Percentiles rank a stretch among this genome's conserved stretches.
Conservation (phyloP, 352 stramenopile genomes). For the Phytophthora capsici region DNA sequence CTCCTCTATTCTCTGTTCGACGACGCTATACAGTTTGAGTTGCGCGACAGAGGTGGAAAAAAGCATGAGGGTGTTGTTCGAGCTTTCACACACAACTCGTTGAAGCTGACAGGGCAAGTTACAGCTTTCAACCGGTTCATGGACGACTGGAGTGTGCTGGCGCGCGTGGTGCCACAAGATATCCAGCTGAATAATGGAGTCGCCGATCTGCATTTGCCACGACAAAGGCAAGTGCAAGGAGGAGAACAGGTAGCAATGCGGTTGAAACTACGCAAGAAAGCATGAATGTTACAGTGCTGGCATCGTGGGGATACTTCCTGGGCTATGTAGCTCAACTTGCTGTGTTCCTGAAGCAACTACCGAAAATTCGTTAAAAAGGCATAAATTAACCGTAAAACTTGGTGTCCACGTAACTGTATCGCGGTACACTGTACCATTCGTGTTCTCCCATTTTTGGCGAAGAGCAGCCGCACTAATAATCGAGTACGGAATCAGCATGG, state of each 20-base stretch:
- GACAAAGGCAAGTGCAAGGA: neutral
- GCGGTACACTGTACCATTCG: no score
- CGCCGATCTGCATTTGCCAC: constrained; percentile 27
- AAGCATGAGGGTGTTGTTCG: neutral
- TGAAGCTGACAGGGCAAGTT: constrained; percentile 50
- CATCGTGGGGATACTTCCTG: no score
- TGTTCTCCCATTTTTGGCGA: neutral
- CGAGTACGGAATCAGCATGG: constrained; percentile 50
- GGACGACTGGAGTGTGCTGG: constrained; percentile 68
- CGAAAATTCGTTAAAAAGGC: no score
- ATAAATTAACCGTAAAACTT: no score
- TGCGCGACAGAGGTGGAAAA: constrained; percentile 10
- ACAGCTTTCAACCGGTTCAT: constrained; percentile 72
- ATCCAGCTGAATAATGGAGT: constrained; percentile 45
- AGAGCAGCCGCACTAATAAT: constrained; percentile 2
- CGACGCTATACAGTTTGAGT: constrained; percentile 44
- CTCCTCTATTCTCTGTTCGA: constrained; percentile 66
- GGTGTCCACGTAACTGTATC: no score
- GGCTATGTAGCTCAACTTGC: no score
- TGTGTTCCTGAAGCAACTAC: no score
- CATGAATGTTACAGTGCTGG: constrained; percentile 9
- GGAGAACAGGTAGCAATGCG: constrained; percentile 34
- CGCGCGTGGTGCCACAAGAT: constrained; percentile 17
- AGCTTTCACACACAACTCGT: constrained; percentile 56
- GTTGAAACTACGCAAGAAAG: constrained; percentile 54